A percentile compares a stretch with the other conserved stretches of the same genome.
Conservation (phyloP, 164 flowering plant genomes). For the Magnolia sinica region DNA sequence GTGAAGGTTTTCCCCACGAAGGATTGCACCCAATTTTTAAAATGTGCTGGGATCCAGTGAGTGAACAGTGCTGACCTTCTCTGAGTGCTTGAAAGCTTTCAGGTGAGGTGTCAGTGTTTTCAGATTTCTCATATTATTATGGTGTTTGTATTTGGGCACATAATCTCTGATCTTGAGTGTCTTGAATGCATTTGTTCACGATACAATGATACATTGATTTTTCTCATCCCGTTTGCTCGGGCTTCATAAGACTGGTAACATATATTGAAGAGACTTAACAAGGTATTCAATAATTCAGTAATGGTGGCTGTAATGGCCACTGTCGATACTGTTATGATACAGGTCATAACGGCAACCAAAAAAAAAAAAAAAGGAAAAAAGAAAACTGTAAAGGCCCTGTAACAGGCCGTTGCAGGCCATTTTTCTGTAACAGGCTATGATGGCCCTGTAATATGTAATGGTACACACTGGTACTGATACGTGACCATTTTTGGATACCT, state of each 20-base stretch:
- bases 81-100: conserved; percentile 77
- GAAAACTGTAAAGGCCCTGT: no score
- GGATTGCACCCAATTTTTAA: conserved; percentile 89
- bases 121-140: background rate
- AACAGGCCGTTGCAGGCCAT: no score
- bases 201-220: background rate
- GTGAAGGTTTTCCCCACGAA: conserved; percentile 68
- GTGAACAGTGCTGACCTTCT: conserved; percentile 74
- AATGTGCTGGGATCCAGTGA: conserved; percentile 57
- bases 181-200: background rate
- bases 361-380: no score
- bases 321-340: no score
- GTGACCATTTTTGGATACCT: no score
- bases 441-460: no score
- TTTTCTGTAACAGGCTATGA: no score
- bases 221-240: background rate
- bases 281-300: no score
- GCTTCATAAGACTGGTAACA: background rate
- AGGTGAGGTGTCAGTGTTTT: conserved; percentile 37
- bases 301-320: no score
- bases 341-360: no score
- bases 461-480: no score
- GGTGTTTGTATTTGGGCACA: background rate
- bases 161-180: background rate
- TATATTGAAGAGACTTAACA: no score